Percentiles rank a stretch among this genome's conserved stretches.
Evolutionary conservation across 2,329 filamentous ascomycete species (phyloP).

Genomic region (Botryosphaeria dothidea): DNA sequence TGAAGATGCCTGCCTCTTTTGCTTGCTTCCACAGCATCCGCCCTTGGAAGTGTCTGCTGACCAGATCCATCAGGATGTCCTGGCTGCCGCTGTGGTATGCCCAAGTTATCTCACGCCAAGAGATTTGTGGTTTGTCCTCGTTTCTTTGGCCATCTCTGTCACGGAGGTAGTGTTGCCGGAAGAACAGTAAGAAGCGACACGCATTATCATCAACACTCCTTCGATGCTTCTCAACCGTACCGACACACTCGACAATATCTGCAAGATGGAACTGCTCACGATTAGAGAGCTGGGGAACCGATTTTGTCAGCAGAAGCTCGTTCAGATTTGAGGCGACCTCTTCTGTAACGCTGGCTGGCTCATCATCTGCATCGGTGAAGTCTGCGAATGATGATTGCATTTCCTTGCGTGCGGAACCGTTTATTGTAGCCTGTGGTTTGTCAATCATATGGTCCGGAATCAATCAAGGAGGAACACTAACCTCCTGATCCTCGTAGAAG

Average conservation of each 20-base stretch:
- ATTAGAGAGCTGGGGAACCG: conserved; percentile 77
- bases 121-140: conserved; percentile 61
- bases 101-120: conserved; percentile 78
- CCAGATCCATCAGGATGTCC: conserved; percentile 84
- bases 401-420: conserved; percentile 47
- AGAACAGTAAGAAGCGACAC: conserved; percentile 83
- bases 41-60: conserved; percentile 76
- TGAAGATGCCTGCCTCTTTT: conserved; percentile 83
- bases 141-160: conserved; percentile 26
- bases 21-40: conserved; percentile 84
- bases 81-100: conserved; percentile 84
- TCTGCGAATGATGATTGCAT: conserved; percentile 54
- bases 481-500: conserved; percentile 50
- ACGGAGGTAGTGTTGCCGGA: conserved; percentile 76
- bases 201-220: conserved; percentile 90
- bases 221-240: conserved; percentile 81
- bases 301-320: conserved; percentile 72
- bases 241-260: conserved; percentile 81
- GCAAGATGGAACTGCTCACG: conserved; percentile 84
- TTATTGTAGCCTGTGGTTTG: conserved; percentile 40
- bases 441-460: too few relatives aligned
- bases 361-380: conserved; percentile 52
- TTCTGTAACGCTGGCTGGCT: conserved; percentile 69
- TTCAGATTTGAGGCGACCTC: conserved; percentile 69
- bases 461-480: conserved; percentile 28